Conservation (phyloP, 2,329 filamentous ascomycete genomes). For the Ascosphaera pollenicola region DNA sequence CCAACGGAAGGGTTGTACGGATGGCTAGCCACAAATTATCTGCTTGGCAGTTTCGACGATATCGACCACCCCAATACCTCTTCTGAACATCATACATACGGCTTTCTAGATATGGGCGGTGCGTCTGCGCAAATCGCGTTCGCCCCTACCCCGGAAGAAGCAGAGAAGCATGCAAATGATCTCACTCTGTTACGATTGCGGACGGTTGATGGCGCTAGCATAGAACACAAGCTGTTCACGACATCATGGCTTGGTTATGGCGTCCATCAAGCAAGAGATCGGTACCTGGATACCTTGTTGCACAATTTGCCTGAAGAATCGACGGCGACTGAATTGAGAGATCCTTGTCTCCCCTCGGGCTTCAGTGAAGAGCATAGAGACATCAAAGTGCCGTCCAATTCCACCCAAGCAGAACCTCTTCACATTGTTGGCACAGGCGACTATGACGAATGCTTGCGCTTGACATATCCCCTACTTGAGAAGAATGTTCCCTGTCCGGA, state of each 20-base stretch:
- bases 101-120: slow-evolving; percentile 95
- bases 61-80: slow-evolving; percentile 51
- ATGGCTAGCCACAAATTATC: slow-evolving; percentile 92
- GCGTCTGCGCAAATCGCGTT: slow-evolving; percentile 97
- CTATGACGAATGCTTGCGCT: slow-evolving; percentile 64
- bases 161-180: slow-evolving; percentile 71
- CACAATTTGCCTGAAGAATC: slow-evolving; percentile 29
- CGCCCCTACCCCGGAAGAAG: slow-evolving; percentile 79
- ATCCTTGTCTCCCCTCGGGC: slow-evolving; percentile 73
- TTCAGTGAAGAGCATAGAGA: slow-evolving; percentile 30
- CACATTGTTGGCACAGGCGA: slow-evolving; percentile 61
- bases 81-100: slow-evolving; percentile 81
- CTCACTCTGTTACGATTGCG: slow-evolving; percentile 69
- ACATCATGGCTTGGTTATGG: slow-evolving; percentile 95
- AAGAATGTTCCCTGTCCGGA: slow-evolving; percentile 73
- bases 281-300: slow-evolving; percentile 60
- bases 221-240: slow-evolving; percentile 80
- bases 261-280: slow-evolving; percentile 73
- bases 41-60: slow-evolving; percentile 73
- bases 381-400: slow-evolving; percentile 28
- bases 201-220: slow-evolving; percentile 51
- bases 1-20: slow-evolving; percentile 93
- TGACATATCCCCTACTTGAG: slow-evolving; percentile 67
- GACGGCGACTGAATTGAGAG: slow-evolving; percentile 33
- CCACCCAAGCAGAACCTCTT: slow-evolving; percentile 13